Evolutionary conservation across 768 basidiomycete genomes (phyloP).

Genomic region (Rhizopogon sp.): DNA sequence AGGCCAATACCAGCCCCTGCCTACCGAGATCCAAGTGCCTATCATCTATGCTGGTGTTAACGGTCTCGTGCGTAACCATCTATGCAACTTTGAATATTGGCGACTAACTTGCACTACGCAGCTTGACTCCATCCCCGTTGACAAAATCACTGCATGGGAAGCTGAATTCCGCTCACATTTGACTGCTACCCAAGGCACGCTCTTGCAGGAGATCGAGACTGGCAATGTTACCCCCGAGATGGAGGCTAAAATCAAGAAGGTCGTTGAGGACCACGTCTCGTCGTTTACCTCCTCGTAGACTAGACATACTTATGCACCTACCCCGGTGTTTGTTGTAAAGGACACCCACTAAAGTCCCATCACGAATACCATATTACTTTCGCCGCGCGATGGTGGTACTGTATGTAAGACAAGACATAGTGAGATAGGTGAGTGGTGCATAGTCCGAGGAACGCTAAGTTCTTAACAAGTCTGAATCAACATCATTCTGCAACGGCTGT

Average conservation of each 20-base stretch:
- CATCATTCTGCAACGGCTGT: slow-evolving; percentile 3
- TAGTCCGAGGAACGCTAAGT: background rate
- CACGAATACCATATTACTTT: slow-evolving; percentile 24
- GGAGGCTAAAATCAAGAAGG: slow-evolving; percentile 93
- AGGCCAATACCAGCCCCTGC: slow-evolving; percentile 94
- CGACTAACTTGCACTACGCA: slow-evolving; percentile 16
- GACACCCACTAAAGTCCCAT: slow-evolving; percentile 6
- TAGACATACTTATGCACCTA: slow-evolving; percentile 2
- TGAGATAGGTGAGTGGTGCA: slow-evolving; percentile 3
- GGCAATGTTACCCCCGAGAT: slow-evolving; percentile 87
- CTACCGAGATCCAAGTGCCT: slow-evolving; percentile 96
- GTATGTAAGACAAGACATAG: background rate
- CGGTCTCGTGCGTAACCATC: slow-evolving; percentile 69
- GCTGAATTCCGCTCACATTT: slow-evolving; percentile 89
- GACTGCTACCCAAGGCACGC: slow-evolving; percentile 59
- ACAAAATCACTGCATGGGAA: slow-evolving; percentile 92
- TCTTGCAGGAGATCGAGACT: slow-evolving; percentile 80
- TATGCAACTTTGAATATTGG: background rate
- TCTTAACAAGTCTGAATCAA: background rate
- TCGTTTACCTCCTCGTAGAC: slow-evolving; percentile 53
- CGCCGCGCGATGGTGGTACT: slow-evolving; percentile 13
- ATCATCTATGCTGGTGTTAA: slow-evolving; percentile 99
- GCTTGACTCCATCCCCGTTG: slow-evolving; percentile 94
- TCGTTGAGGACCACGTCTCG: slow-evolving; percentile 83
- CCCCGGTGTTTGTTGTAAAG: background rate